Evolutionary conservation across 306 rosid genomes (phyloP), one percentile per base, ranked within the genome.

Genomic region (Vigna angularis): DNA sequence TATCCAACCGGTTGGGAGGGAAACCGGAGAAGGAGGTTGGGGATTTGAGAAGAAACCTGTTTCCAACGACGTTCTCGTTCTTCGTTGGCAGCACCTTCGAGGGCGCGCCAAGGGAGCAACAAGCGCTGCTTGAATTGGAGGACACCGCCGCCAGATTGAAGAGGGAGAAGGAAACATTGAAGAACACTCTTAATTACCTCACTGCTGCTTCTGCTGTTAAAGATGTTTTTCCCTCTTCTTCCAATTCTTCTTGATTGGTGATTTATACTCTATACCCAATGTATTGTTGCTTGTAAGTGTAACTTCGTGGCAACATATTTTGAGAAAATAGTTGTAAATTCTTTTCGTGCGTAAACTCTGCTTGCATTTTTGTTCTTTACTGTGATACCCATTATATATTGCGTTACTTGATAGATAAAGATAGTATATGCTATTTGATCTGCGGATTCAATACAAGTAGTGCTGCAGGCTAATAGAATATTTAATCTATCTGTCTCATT

Each of bases 51-150:
- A 69, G 98, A 88, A 93, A 96, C 77, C 82, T 91, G 0, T 96
- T 96, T 10, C 99, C 99, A 28, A 96, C 99, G 80, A 96, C 94
- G 48, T 96, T 93, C 75, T 96, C 99, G 61, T 93, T 96, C 84
- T 96, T 96, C 48, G 98, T 96, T 6, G 99, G 99, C 4, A 91
- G 97, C 79, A 96, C 99, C 3, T 96, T 96, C 58, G 99, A 96
- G 66, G 99, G 99, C 0, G 99, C 99, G 7, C 99, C 99, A 0
- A 87, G 97, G 72, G 99, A 96, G 87, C 98, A 96, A 81, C 99
- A 96, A 52, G 98, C 99, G 8, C 75, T 96, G 78, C 96, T 96
- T 14, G 99, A 96, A 79, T 78, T 96, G 88, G 99, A 90, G 85
- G 98, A 96, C 73, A 91, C 99, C 14, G 94, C 88, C 8, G 87